Evolutionary conservation across 768 basidiomycete species (phyloP), one percentile per base, ranked within the genome.

Genomic region (Roridomyces roridus): DNA sequence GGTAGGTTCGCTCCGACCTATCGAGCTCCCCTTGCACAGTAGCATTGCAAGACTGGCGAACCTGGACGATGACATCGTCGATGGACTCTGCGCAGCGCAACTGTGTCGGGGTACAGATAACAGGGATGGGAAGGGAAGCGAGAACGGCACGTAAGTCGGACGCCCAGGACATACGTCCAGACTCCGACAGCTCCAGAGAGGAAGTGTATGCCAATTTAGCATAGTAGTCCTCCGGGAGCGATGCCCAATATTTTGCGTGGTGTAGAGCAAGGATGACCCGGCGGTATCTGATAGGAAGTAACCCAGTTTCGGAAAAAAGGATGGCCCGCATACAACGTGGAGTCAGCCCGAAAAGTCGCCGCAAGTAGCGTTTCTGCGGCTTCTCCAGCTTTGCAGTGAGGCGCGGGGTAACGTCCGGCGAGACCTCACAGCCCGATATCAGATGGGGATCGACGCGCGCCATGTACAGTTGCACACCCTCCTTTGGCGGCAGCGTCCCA

Each of bases 281-380:
- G 6, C 68, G 55, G 37, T 62, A 62, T 6, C 48, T 51, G 14
- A 72, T 51, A 3, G 70, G 70, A 17, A 42, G 20, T 7, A 72
- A 23, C 12, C 68, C 67, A 8, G 70, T 72, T 55, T 70, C 68
- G 3, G 68, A 56, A 51, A 62, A 65, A 7, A 72, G 61, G 7
- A 56, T 35, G 6, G 63, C 64, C 8, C 59, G 31, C 17, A 47
- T 44, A 2, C 63, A 59, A 8, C 50, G 47, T 12, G 31, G 9
- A 15, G 52, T 48, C 15, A 70, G 37, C 9, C 65, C 63, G 4
- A 71, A 65, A 1, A 66, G 36, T 2, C 66, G 59, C 6, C 68
- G 62, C 11, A 69, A 43, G 43, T 59, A 70, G 10, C 29, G 25
- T 14, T 34, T 29, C 35, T 70, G 71, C 5, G 68, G 60, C 15